A percentile compares a stretch with the other conserved stretches of the same genome.
These are phyloP conservation scores for Delitschia confertaspora DNA, from an alignment of 495 filamentous ascomycete species.

Conservation along the genomic window DNA sequence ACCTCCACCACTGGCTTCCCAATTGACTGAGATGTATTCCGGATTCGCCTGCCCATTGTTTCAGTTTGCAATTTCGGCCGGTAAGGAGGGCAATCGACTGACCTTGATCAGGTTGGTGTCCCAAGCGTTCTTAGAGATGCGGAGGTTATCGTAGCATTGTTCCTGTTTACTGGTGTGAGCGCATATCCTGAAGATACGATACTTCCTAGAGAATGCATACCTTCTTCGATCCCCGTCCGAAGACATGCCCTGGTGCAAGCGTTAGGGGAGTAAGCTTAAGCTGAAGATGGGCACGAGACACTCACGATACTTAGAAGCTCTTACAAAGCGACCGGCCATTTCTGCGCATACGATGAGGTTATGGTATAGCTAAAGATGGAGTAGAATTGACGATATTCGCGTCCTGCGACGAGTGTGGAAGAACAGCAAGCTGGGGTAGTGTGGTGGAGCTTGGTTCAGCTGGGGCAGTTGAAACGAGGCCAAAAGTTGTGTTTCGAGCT, in stretches of 20 bases:
- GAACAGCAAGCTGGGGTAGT: too few species aligned
- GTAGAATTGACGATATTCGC: too few species aligned
- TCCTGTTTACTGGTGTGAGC: slow-evolving; percentile 41
- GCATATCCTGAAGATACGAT: background rate
- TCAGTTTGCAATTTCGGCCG: slow-evolving; percentile 5
- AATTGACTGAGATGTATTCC: slow-evolving; percentile 94
- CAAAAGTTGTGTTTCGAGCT: too few species aligned
- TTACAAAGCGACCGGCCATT: slow-evolving; percentile 97
- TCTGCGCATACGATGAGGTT: slow-evolving; percentile 1
- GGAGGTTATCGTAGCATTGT: slow-evolving; percentile 94
- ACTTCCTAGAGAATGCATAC: slow-evolving; percentile 28
- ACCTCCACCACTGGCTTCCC: slow-evolving; percentile 93
- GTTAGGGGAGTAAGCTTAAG: slow-evolving; percentile 30
- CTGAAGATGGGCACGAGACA: slow-evolving; percentile 33
- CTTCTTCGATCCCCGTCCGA: slow-evolving; percentile 86
- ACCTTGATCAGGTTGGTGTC: slow-evolving; percentile 98
- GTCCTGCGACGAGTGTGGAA: background rate
- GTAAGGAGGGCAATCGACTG: slow-evolving; percentile 18
- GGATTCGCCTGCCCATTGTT: slow-evolving; percentile 64
- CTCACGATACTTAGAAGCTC: slow-evolving; percentile 97
- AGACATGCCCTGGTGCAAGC: slow-evolving; percentile 74
- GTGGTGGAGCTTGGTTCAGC: too few species aligned
- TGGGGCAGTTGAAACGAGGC: too few species aligned
- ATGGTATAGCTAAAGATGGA: too few species aligned
- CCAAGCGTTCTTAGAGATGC: slow-evolving; percentile 95